Percentiles rank a stretch among this genome's conserved stretches.
Conservation (phyloP, 306 rosid species). For the Mimosa pudica region DNA sequence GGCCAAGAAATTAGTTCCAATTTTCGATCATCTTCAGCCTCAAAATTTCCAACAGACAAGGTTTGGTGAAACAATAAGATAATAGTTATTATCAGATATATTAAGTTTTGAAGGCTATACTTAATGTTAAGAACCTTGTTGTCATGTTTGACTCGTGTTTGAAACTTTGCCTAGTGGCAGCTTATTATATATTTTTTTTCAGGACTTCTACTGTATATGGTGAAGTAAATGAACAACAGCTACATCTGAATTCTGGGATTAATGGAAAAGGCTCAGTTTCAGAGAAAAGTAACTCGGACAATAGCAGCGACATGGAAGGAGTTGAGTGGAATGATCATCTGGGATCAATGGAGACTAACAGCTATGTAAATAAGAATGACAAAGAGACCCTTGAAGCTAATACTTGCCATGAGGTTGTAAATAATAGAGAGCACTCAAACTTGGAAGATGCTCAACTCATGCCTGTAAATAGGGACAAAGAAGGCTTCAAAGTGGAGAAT, state of each 20-base stretch:
- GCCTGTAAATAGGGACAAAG: constrained; percentile 60
- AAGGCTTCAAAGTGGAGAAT: constrained; percentile 60
- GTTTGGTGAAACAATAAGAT: constrained; percentile 36
- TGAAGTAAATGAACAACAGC: constrained; percentile 38
- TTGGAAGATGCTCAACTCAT: constrained; percentile 66
- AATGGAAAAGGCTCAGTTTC: constrained; percentile 50
- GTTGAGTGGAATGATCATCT: constrained; percentile 41
- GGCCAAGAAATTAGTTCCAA: constrained; percentile 68
- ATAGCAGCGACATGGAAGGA: constrained; percentile 39
- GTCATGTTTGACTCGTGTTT: not conserved
- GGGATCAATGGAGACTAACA: constrained; percentile 45
- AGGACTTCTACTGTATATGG: constrained; percentile 47
- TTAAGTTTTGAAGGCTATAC: not conserved
- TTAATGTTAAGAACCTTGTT: not conserved
- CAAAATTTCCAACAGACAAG: constrained; percentile 51
- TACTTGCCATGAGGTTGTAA: constrained; percentile 63
- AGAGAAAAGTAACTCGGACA: constrained; percentile 37
- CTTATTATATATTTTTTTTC: constrained; percentile 6
- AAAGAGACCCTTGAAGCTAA: constrained; percentile 47
- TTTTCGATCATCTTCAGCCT: constrained; percentile 55
- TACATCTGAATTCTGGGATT: constrained; percentile 40
- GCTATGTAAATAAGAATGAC: constrained; percentile 60
- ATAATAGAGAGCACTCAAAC: constrained; percentile 61
- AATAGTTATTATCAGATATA: not conserved
- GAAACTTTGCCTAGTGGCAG: constrained; percentile 9